Percentiles rank a stretch among this genome's conserved stretches.
Evolutionary conservation across 2,329 filamentous ascomycete species (phyloP).

Genomic region (Aspergillus viridinutans): DNA sequence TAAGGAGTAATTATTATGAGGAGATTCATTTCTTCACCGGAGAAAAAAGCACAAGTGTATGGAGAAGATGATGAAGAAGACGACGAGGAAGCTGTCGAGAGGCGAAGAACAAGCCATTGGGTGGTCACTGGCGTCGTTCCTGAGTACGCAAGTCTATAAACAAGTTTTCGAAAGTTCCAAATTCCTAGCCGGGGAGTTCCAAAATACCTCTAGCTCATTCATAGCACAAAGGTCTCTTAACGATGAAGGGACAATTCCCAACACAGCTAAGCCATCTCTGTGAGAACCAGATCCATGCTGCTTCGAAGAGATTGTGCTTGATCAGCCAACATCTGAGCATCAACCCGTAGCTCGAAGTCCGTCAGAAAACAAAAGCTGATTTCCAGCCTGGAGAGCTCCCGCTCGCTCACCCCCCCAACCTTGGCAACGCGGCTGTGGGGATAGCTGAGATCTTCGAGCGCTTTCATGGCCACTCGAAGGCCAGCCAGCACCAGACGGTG

Average conservation of each 20-base stretch:
- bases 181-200: not conserved
- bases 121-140: not conserved
- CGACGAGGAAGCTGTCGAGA: not conserved
- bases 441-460: constrained; percentile 87
- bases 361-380: constrained; percentile 83
- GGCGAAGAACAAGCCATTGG: not conserved
- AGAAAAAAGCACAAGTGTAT: not conserved
- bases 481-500: constrained; percentile 82
- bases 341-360: constrained; percentile 74
- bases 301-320: constrained; percentile 43
- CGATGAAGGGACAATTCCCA: not conserved
- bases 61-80: not conserved
- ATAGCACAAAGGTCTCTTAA: not conserved
- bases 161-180: not conserved
- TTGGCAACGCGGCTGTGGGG: constrained; percentile 77
- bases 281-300: constrained; percentile 1
- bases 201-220: not conserved
- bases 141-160: not conserved
- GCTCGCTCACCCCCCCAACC: constrained; percentile 81
- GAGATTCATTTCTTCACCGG: not conserved
- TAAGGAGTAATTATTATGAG: not conserved
- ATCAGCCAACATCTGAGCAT: constrained; percentile 50
- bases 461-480: constrained; percentile 86
- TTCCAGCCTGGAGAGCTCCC: constrained; percentile 78
- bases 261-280: not conserved